Evolutionary conservation across 805 yeast genomes (phyloP).

Genomic region (Kurtzmaniella fragi): DNA sequence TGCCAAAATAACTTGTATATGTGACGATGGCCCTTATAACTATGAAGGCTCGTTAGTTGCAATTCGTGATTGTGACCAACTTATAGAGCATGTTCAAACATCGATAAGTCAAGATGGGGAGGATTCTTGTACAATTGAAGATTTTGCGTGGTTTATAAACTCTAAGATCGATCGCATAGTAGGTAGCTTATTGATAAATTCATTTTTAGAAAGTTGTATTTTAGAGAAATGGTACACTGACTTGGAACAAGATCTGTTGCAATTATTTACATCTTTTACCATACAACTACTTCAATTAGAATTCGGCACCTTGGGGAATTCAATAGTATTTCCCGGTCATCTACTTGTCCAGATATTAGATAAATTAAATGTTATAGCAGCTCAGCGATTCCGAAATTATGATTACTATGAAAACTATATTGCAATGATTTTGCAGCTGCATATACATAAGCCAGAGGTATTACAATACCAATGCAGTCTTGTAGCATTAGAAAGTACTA

Average conservation of each 20-base stretch:
- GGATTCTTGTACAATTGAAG: not conserved
- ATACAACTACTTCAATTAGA: no score
- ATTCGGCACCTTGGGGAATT: not conserved
- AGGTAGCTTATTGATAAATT: not conserved
- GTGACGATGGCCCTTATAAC: constrained; percentile 5
- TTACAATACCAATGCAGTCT: no score
- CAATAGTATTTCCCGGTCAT: not conserved
- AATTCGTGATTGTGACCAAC: not conserved
- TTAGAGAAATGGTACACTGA: not conserved
- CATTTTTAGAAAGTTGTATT: constrained; percentile 1
- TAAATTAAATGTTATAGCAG: not conserved
- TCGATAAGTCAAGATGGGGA: not conserved
- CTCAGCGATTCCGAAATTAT: not conserved
- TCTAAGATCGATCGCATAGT: not conserved
- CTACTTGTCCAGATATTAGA: not conserved
- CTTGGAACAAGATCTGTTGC: no score
- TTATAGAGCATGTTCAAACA: not conserved
- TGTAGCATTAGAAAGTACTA: no score
- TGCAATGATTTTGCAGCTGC: no score
- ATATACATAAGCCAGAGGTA: no score
- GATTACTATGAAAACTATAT: no score
- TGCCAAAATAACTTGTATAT: constrained; percentile 2
- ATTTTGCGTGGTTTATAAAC: not conserved
- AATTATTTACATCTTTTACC: no score
- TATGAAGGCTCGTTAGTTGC: not conserved